These are phyloP conservation scores for Microdochium nivale DNA, from an alignment of 2,329 filamentous ascomycete genomes.

Conservation along the genomic window DNA sequence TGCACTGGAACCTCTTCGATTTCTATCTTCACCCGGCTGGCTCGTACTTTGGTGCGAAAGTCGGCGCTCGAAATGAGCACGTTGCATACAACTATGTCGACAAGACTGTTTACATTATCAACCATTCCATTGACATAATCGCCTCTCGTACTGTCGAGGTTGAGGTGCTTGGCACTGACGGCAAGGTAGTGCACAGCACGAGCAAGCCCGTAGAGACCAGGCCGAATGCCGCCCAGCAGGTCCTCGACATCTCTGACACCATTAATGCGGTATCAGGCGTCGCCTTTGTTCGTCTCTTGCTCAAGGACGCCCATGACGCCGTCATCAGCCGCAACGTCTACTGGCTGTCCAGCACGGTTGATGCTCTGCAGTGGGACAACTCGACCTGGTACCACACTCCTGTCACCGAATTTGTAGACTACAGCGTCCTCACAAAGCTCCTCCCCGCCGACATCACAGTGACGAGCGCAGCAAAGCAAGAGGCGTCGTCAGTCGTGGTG, in stretches of 20 bases:
- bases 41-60: constrained; percentile 51
- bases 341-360: constrained; percentile 40
- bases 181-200: constrained; percentile 28
- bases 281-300: constrained; percentile 39
- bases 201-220: constrained; percentile 23
- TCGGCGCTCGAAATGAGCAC: constrained; percentile 39
- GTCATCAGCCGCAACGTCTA: constrained; percentile 50
- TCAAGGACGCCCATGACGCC: constrained; percentile 22
- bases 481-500: constrained; percentile 22
- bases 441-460: constrained; percentile 25
- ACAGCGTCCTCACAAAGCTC: constrained; percentile 33
- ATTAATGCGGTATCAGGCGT: constrained; percentile 27
- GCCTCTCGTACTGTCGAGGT: constrained; percentile 34
- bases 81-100: constrained; percentile 44
- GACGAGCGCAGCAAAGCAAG: constrained; percentile 6
- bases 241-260: constrained; percentile 22
- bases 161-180: constrained; percentile 40
- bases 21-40: constrained; percentile 51
- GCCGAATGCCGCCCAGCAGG: constrained; percentile 34
- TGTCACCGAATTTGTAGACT: constrained; percentile 39
- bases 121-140: constrained; percentile 32
- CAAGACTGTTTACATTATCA: constrained; percentile 41
- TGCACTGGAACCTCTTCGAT: constrained; percentile 60
- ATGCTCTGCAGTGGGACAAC: constrained; percentile 44
- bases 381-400: constrained; percentile 54